Evolutionary conservation across 2,329 filamentous ascomycete genomes (phyloP), one percentile per base, ranked within the genome.

Genomic region (Fusarium subglutinans): DNA sequence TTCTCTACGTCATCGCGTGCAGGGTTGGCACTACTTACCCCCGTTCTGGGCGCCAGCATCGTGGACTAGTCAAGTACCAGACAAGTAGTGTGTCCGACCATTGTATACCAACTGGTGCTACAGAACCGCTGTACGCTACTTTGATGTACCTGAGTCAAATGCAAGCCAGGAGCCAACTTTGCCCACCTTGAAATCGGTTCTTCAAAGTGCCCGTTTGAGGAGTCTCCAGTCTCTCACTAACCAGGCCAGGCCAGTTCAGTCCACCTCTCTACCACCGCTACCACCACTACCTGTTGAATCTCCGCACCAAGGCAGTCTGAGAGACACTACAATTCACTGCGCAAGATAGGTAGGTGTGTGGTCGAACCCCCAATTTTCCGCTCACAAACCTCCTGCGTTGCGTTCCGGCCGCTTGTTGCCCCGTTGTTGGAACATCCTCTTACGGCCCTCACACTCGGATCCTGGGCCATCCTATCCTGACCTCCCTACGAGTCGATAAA

Each of bases 1-100:
- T 74, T 74, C 53, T 44, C 76, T 78, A 78, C 76, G 76, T 78
- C 76, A 78, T 78, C 63, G 66, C 55, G 69, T 74, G 69, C 76
- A 72, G 69, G 73, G 71, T 65, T 69, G 48, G 37, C 44, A 59
- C 65, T 66, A 63, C 41, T n/a, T 63, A 56, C 43, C 67, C 56
- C 63, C 63, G 54, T 72, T 66, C 55, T 65, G 71, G 60, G 63
- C 58, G 67, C 47, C 57, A 71, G 53, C 48, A 74, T 66, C 72
- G 57, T 71, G 59, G 65, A 45, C 41, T 71, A 60, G 56, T 24
- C 54, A 62, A 47, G 69, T 72, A 66, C 43, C 28, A 33, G n/a
- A 38, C 20, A 63, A 53, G 72, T 70, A 63, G n/a, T 44, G 17
- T 57, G n/a, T 30, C 37, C 18, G 38, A 45, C 45, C 26, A 41